Conservation (phyloP, 805 yeast species). For the Trichomonascus vanleenenianus region DNA sequence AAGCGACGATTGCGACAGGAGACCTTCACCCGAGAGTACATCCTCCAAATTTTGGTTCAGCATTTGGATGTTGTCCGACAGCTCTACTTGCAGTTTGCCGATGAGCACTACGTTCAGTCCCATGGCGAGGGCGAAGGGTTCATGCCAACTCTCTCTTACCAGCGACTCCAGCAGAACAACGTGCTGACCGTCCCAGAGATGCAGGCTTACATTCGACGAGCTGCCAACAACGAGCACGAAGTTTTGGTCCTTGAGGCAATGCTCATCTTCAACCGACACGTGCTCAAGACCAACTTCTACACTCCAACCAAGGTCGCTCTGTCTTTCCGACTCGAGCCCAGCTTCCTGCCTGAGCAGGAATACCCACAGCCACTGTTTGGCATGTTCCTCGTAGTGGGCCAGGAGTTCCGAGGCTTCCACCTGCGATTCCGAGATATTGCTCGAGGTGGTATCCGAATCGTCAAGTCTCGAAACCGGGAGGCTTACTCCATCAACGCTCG, state of each 20-base stretch:
- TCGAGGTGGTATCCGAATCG: conserved; percentile 96
- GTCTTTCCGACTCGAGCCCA: conserved; percentile 83
- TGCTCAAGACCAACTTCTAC: conserved; percentile 90
- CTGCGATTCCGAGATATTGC: conserved; percentile 95
- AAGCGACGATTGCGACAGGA: conserved; percentile 88
- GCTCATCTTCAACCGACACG: conserved; percentile 74
- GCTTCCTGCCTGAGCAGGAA: conserved; percentile 74
- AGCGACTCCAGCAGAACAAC: conserved; percentile 70
- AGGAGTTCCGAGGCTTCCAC: conserved; percentile 96
- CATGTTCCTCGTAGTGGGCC: conserved; percentile 91
- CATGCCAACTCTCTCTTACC: conserved; percentile 67
- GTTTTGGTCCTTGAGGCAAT: conserved; percentile 74
- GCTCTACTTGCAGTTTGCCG: conserved; percentile 86
- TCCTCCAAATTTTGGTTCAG: conserved; percentile 64
- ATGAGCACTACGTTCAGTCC: conserved; percentile 70
- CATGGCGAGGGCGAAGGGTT: conserved; percentile 29
- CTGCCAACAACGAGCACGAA: conserved; percentile 72
- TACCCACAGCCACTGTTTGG: conserved; percentile 93
- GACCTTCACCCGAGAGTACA: conserved; percentile 81
- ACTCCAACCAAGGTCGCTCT: conserved; percentile 91
- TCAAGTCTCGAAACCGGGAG: conserved; percentile 76
- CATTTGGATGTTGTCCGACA: conserved; percentile 69
- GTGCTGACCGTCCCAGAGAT: conserved; percentile 71
- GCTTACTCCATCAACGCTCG: conserved; percentile 79
- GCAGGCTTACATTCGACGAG: conserved; percentile 53